A percentile compares a stretch with the other conserved stretches of the same genome.
phyloP scores from a whole-genome alignment of 2,329 filamentous ascomycete genomes.

The Rutstroemia sp. region DNA sequence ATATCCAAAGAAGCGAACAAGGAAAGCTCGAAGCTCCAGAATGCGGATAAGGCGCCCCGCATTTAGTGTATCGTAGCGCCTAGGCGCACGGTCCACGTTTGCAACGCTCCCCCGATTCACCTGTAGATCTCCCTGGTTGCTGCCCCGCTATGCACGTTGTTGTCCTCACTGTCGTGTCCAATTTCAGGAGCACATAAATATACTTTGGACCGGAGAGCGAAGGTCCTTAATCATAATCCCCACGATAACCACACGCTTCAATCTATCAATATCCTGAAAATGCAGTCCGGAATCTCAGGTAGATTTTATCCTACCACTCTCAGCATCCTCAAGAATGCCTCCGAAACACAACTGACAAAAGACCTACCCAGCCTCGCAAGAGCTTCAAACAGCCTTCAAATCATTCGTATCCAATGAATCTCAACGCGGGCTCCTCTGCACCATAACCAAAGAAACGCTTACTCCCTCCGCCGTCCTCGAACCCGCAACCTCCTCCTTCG shows the following conservation, averaged over 20 bases:
- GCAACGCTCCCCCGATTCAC: not conserved
- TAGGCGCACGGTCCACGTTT: not conserved
- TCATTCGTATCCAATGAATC: conserved; percentile 52
- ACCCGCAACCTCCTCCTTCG: conserved; percentile 49
- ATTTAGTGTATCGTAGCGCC: not conserved
- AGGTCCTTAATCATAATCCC: too few species aligned
- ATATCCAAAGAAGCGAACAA: not conserved
- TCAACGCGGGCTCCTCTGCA: conserved; percentile 64
- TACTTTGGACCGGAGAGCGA: not conserved
- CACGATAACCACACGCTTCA: too few species aligned
- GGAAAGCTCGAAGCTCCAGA: not conserved
- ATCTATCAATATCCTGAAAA: conserved; percentile 31
- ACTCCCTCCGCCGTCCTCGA: conserved; percentile 50
- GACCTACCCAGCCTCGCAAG: conserved; percentile 55
- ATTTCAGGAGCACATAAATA: not conserved
- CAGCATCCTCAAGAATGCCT: not conserved
- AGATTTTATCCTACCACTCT: conserved; percentile 17
- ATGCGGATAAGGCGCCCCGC: not conserved
- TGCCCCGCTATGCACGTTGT: conserved; percentile 4
- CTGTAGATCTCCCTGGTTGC: not conserved
- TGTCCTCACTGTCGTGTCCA: conserved; percentile 10
- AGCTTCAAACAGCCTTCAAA: conserved; percentile 69
- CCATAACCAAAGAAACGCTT: conserved; percentile 63
- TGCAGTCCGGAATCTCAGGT: conserved; percentile 79
- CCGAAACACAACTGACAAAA: conserved; percentile 3